Percentiles rank a stretch among this genome's conserved stretches.
These are phyloP conservation scores for Wilcoxina mikolae DNA, from an alignment of 495 filamentous ascomycete species.

Conservation along the genomic window DNA sequence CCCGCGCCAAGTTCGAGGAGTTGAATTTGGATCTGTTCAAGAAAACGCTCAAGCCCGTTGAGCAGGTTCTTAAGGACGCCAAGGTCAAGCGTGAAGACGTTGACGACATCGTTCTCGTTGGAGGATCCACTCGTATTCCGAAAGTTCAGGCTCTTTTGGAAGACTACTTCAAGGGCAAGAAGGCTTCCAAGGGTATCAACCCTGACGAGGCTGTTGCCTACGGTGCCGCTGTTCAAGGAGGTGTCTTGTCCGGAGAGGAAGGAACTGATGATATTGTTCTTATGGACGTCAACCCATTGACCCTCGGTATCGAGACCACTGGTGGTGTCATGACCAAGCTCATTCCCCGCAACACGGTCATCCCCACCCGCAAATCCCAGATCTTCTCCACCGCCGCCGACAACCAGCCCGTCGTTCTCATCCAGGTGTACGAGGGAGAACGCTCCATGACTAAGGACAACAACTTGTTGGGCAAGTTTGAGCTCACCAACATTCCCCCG, in stretches of 20 bases:
- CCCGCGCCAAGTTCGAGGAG: conserved; percentile 98
- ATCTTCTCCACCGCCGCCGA: conserved; percentile 97
- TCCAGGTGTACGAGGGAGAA: conserved; percentile 96
- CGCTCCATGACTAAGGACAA: conserved; percentile 93
- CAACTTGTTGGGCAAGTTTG: conserved; percentile 94
- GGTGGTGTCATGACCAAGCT: conserved; percentile 98
- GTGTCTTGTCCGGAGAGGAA: conserved; percentile 79
- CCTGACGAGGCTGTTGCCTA: conserved; percentile 97
- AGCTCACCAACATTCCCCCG: conserved; percentile 86
- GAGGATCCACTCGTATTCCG: conserved; percentile 91
- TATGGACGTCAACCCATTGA: conserved; percentile 96
- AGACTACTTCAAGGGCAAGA: conserved; percentile 90
- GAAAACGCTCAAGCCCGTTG: conserved; percentile 96
- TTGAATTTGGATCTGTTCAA: conserved; percentile 97
- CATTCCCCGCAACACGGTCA: conserved; percentile 87
- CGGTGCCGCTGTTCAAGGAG: conserved; percentile 93
- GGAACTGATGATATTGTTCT: conserved; percentile 67
- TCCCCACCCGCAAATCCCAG: conserved; percentile 92
- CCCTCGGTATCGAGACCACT: conserved; percentile 95
- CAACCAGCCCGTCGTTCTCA: conserved; percentile 93
- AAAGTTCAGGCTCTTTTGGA: conserved; percentile 90
- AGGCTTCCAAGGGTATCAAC: conserved; percentile 96
- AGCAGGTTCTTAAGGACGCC: conserved; percentile 88
- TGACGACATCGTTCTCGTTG: conserved; percentile 79
- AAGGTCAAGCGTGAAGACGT: conserved; percentile 79